Evolutionary conservation across 1,284 basidiomycete genomes (phyloP), one percentile per base, ranked within the genome.

Genomic region (Irpex sp.): DNA sequence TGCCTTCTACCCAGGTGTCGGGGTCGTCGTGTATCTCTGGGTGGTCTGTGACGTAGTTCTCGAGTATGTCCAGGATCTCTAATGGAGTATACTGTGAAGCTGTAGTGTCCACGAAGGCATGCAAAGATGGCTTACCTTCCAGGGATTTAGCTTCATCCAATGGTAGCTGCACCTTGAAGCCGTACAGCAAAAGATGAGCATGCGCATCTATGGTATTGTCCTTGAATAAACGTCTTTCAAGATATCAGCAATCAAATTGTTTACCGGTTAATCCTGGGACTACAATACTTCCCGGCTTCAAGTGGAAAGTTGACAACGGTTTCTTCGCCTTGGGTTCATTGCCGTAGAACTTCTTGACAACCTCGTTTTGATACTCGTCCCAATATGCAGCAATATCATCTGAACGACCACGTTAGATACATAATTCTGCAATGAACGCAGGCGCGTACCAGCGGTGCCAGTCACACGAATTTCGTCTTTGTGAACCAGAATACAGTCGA

Each of bases 1-100:
- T 84, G 3, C 93, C 95, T 67, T 88, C 78, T 59, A 97, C 84
- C 93, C 93, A 96, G 4, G 73, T 77, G 3, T 80, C 78, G 5
- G 74, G 77, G 61, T 86, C 79, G 0, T 77, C 70, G 2, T 79
- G 70, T n/a, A 88, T 69, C 53, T 85, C 81, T 0, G 86, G 82
- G 61, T 85, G 81, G 4, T 78, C 71, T 2, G 74, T 67, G 55
- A 94, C 82, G 67, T 91, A 91, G 0, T 71, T 66, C 63, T 88
- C 88, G 19, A 94, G 76, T 4, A 80, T 78, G 3, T 79, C 73
- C 8, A 93, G 74, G 6, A 91, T 79, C 62, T 91, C 91, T 83
- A 66, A 35, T 21, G 59, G 49, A 54, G 2, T 54, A 55, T 33
- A 33, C 28, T 33, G 28, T 33, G 7, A 33, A 33, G 28, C 28